These are phyloP conservation scores for Diaporthe humulicola DNA, from an alignment of 2,329 filamentous ascomycete genomes.

Conservation along the genomic window DNA sequence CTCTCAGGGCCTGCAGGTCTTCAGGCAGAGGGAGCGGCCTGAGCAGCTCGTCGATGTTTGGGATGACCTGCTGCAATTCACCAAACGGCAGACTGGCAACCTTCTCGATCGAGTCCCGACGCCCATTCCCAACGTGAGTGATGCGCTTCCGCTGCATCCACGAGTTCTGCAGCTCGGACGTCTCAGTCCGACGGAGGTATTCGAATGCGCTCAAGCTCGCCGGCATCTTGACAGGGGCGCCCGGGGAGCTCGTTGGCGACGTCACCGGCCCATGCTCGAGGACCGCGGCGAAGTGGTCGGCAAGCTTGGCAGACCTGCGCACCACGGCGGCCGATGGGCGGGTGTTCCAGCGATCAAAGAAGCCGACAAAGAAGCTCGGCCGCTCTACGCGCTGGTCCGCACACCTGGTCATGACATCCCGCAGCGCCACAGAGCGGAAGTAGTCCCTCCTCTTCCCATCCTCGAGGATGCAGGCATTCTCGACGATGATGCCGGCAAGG, in stretches of 20 bases:
- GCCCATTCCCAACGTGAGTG: constrained; percentile 40
- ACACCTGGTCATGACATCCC: constrained; percentile 48
- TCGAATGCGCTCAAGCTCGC: constrained; percentile 52
- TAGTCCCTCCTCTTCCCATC: constrained; percentile 58
- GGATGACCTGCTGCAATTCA: constrained; percentile 44
- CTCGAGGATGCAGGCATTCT: constrained; percentile 56
- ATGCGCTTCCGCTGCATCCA: constrained; percentile 47
- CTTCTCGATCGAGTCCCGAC: constrained; percentile 35
- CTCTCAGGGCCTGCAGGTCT: constrained; percentile 40
- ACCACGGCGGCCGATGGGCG: constrained; percentile 51
- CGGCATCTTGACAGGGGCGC: constrained; percentile 33
- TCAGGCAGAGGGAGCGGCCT: constrained; percentile 38
- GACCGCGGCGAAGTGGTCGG: constrained; percentile 52
- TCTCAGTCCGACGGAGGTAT: constrained; percentile 50
- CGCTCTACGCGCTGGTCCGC: constrained; percentile 48
- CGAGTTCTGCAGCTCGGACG: constrained; percentile 48
- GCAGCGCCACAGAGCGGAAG: constrained; percentile 54
- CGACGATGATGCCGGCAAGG: constrained; percentile 55
- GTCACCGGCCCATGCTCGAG: constrained; percentile 48
- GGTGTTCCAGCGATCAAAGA: constrained; percentile 51
- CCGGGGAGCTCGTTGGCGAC: constrained; percentile 20
- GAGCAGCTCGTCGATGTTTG: constrained; percentile 44
- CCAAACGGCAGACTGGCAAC: constrained; percentile 44
- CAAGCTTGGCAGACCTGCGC: constrained; percentile 52
- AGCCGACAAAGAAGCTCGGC: constrained; percentile 53